Evolutionary conservation across 2,329 filamentous ascomycete species (phyloP), one percentile per base, ranked within the genome.

Genomic region (Tolypocladium guangdongense): DNA sequence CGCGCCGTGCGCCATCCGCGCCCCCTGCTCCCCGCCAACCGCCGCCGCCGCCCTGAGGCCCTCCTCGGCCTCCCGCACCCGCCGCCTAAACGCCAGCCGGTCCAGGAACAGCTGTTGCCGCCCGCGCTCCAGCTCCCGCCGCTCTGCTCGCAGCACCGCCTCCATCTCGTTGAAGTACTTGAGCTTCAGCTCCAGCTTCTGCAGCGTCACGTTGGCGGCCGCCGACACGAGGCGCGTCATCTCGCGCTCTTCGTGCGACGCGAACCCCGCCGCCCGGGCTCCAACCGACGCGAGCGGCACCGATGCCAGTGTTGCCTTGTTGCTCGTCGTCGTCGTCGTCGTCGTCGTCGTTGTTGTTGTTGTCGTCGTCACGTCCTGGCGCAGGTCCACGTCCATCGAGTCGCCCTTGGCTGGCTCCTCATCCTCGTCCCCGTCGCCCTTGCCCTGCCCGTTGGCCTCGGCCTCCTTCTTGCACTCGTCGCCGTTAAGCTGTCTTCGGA

Each of bases 141-240:
- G 86, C 74, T 99, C 93, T 7, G 91, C 90, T 62, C 95, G 88
- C 50, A 99, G 78, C 46, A 96, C 86, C 20, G 88, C 81, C 71
- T 99, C 93, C 80, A 99, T 91, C 69, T 99, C 93, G 63, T 88
- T 87, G 71, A 99, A 99, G 68, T 97, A 95, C 64, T 90, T 86
- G 55, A 99, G 79, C 73, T 99, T 99, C 62, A 97, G 76, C 71
- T 97, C 90, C 57, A 97, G 84, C 72, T 99, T 99, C 66, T 96
- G 87, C 36, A 97, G 77, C n/a, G 89, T 92, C 14, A 95, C 79
- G 66, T 99, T 99, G 51, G 96, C 89, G 0, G 90, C 90, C 7
- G 90, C 87, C 2, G 90, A 92, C 11, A 99, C 89, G 48, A 97
- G 82, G 18, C 90, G 87, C 22, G 91, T 95, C 82, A 97, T 93